phyloP scores from a whole-genome alignment of 108 stramenopile genomes.

The Cafeteria roenbergensis region DNA sequence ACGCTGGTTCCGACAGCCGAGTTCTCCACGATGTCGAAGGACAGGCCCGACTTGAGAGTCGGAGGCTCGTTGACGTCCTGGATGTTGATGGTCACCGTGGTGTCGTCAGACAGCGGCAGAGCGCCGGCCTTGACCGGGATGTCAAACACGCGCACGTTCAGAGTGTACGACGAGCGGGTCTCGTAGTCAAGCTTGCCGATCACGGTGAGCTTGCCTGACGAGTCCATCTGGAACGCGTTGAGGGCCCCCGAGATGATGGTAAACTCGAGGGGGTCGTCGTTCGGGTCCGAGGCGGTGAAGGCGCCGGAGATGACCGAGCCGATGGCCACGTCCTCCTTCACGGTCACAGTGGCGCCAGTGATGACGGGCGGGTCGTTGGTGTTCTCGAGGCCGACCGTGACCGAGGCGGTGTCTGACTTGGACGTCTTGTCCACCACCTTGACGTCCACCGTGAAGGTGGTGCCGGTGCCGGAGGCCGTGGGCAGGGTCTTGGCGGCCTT shows the following conservation, averaged over 20 bases:
- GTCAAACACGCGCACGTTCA: neutral
- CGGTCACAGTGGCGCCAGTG: neutral
- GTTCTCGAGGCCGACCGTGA: too few relatives aligned
- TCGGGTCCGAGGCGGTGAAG: neutral
- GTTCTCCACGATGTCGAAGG: neutral
- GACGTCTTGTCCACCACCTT: neutral
- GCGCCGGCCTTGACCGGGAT: neutral
- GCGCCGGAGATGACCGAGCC: neutral
- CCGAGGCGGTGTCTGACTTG: too few relatives aligned
- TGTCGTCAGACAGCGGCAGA: neutral
- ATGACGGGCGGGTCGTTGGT: neutral
- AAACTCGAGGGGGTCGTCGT: neutral
- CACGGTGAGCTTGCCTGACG: neutral
- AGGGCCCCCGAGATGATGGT: neutral
- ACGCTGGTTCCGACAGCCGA: neutral
- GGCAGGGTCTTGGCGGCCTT: neutral
- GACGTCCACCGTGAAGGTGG: neutral
- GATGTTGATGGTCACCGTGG: neutral
- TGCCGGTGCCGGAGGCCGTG: neutral
- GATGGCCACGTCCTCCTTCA: neutral
- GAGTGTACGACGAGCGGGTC: neutral
- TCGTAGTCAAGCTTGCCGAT: slow-evolving; percentile 3
- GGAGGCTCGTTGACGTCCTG: neutral
- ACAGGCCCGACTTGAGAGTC: neutral
- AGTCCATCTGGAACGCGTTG: neutral